These are phyloP conservation scores for Xylariaceae sp. DNA, from an alignment of 2,329 filamentous ascomycete species.

Conservation along the genomic window DNA sequence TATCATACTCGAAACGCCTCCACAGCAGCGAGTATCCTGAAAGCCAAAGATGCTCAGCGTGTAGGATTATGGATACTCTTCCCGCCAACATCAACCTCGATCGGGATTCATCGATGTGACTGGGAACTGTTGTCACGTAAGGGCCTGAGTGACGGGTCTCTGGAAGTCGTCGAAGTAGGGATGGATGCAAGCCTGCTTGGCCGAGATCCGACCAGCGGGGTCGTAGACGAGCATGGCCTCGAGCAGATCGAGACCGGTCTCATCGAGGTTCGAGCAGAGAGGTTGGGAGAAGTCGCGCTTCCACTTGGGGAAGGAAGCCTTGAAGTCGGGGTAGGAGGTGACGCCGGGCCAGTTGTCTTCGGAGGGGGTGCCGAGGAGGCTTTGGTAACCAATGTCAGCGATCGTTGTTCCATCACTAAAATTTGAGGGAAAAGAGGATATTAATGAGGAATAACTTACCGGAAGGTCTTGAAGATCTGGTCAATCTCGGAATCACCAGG, in stretches of 20 bases:
- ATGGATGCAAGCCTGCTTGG: constrained; percentile 81
- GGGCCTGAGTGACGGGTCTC: constrained; percentile 1
- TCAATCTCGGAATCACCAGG: constrained; percentile 91
- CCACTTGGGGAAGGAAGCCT: constrained; percentile 90
- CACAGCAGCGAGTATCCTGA: too few species aligned
- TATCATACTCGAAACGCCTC: too few species aligned
- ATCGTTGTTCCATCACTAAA: constrained; percentile 1
- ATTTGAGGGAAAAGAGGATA: neutral
- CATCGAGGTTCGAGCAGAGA: constrained; percentile 70
- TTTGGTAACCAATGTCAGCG: constrained; percentile 26
- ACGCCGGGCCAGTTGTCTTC: constrained; percentile 85
- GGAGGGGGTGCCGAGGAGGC: constrained; percentile 75
- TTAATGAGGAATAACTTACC: constrained; percentile 46
- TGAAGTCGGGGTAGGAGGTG: constrained; percentile 93
- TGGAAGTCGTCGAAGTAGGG: constrained; percentile 64
- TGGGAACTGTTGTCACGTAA: too few species aligned
- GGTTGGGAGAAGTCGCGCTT: constrained; percentile 61
- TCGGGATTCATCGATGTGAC: too few species aligned
- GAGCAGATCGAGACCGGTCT: constrained; percentile 63
- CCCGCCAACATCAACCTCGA: too few species aligned
- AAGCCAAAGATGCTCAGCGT: too few species aligned
- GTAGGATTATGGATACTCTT: too few species aligned
- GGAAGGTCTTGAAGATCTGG: constrained; percentile 93
- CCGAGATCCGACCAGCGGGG: constrained; percentile 79
- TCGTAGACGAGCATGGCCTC: constrained; percentile 79